Evolutionary conservation across 441 rosid genomes (phyloP).

Genomic region (Bruguiera hainesii): DNA sequence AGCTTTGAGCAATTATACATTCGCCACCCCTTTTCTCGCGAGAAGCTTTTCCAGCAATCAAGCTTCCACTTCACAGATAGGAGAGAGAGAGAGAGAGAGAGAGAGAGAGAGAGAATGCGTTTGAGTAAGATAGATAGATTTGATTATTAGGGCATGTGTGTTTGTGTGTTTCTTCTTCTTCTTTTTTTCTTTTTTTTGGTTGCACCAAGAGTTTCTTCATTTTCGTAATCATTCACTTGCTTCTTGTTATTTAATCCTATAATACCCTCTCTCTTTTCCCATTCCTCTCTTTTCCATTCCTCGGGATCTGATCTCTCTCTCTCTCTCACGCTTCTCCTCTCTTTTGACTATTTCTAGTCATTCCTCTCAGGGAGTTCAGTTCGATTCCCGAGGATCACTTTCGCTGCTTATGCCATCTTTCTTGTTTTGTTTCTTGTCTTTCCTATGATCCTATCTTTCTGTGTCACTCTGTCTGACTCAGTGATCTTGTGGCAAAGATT

Average conservation of each 20-base stretch:
- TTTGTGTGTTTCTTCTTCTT: slow-evolving; percentile 10
- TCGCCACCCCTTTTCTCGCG: slow-evolving; percentile 39
- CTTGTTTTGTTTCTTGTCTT: slow-evolving; percentile 9
- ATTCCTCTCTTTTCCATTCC: slow-evolving; percentile 26
- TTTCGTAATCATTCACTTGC: slow-evolving; percentile 24
- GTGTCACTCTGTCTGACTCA: slow-evolving; percentile 25
- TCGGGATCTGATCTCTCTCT: slow-evolving; percentile 47
- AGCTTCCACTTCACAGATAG: slow-evolving; percentile 38
- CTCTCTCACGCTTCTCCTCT: slow-evolving; percentile 18
- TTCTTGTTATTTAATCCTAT: slow-evolving; percentile 53
- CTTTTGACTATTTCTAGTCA: slow-evolving; percentile 17
- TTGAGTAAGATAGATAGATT: background rate
- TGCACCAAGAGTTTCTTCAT: too few species aligned
- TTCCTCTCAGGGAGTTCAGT: slow-evolving; percentile 18
- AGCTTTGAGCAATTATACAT: slow-evolving; percentile 25
- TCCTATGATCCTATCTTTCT: slow-evolving; percentile 15
- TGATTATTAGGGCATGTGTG: slow-evolving; percentile 55
- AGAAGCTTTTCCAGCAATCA: slow-evolving; percentile 76
- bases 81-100: slow-evolving; percentile 11
- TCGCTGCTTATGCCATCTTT: background rate
- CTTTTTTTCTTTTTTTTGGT: background rate
- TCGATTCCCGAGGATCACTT: slow-evolving; percentile 54
- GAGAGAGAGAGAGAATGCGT: slow-evolving; percentile 13
- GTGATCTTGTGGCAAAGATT: slow-evolving; percentile 10
- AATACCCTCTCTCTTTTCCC: slow-evolving; percentile 2